Base-by-base conservation (phyloP, 1,139 yeast genomes). In the Diutina sp. region DNA sequence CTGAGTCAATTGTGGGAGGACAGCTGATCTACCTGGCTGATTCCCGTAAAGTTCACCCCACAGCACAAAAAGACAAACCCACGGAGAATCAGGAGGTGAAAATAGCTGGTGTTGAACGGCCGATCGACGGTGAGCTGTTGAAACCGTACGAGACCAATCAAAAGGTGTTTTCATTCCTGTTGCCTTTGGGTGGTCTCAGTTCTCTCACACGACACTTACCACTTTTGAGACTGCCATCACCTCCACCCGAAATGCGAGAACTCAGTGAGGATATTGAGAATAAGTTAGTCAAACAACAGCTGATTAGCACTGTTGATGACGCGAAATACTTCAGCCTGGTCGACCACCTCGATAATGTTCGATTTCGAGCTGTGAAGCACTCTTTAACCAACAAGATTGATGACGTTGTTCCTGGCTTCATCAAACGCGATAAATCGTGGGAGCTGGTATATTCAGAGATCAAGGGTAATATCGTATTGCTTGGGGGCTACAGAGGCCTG, bases 401-500 rank as follows among this genome's bases (percentile, higher is more conserved):
- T 59, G 77, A 72, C 44, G 62, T 77, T 54, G 58, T 72, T 8
- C 76, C 77, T 2, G 71, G 67, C 55, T 64, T 62, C 51, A 54
- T 60, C 35, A 67, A 66, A 45, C 64, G 61, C 35, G 61, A 63
- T 44, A 67, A 67, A n/a, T 66, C 64, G 47, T 66, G 67, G 60
- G 78, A 75, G 56, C 61, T 69, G 14, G 68, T 69, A 56, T 75
- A 65, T 62, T 66, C 66, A 54, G 79, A 79, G 38, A 65, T 89
- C 1, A 83, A 81, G 21, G 97, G 97, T 3, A 90, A 90, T 63
- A 77, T 90, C 1, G 82, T 90, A 1, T 74, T 90, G 1, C 60
- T 90, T 69, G 97, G 97, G 3, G 97, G 97, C 0, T 90, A 87
- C 67, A 74, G 97, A 63, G 97, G 97, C 1, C 83, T 90, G 35